Evolutionary conservation across 768 basidiomycete species (phyloP).

Genomic region (Mycena galericulata): DNA sequence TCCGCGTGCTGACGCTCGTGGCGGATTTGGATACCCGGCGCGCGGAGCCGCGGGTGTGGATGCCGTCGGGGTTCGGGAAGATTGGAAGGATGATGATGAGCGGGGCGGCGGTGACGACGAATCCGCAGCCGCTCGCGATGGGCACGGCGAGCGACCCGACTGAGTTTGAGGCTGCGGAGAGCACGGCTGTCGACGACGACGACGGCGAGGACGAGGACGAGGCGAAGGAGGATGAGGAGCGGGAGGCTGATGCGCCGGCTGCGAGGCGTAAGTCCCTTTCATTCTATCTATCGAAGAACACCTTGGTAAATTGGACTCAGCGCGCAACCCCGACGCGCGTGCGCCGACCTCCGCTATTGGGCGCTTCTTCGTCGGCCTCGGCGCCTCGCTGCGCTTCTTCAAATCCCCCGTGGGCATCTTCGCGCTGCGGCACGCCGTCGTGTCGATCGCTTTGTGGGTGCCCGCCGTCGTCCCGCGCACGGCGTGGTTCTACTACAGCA

Average conservation of each 20-base stretch:
- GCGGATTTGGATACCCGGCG: slow-evolving; percentile 51
- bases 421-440: slow-evolving; percentile 51
- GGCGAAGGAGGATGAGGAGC: slow-evolving; percentile 25
- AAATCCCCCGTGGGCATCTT: slow-evolving; percentile 57
- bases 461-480: slow-evolving; percentile 51
- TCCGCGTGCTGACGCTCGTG: slow-evolving; percentile 46
- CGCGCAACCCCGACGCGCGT: slow-evolving; percentile 56
- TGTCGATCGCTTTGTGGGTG: slow-evolving; percentile 57
- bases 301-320: slow-evolving; percentile 25
- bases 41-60: slow-evolving; percentile 53
- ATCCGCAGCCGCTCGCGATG: slow-evolving; percentile 49
- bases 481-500: slow-evolving; percentile 57
- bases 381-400: slow-evolving; percentile 52
- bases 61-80: slow-evolving; percentile 55
- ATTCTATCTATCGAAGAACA: no score
- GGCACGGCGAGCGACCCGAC: slow-evolving; percentile 54
- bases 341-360: slow-evolving; percentile 53
- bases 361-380: slow-evolving; percentile 46
- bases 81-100: slow-evolving; percentile 50
- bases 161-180: slow-evolving; percentile 34
- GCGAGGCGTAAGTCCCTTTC: slow-evolving; percentile 20
- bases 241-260: no score
- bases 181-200: slow-evolving; percentile 36
- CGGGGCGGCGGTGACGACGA: slow-evolving; percentile 41
- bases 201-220: slow-evolving; percentile 35